Evolutionary conservation across 208 protist species (phyloP).

Genomic region (Blechomonas ayalai): DNA sequence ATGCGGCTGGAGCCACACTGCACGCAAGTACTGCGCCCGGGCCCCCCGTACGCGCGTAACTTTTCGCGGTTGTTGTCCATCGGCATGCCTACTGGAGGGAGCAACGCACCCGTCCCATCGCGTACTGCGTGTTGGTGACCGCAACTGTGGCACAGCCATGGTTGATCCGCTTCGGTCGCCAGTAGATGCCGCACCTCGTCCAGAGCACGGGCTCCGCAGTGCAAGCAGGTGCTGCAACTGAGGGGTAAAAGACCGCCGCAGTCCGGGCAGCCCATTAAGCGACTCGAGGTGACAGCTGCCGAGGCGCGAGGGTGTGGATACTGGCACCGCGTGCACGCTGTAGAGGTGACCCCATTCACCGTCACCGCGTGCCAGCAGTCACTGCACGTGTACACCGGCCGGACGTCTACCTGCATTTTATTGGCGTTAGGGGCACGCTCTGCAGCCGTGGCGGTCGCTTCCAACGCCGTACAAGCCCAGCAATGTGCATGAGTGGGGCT

Average conservation of each 20-base stretch:
- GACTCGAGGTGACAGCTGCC: constrained; percentile 13
- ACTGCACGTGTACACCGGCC: constrained; percentile 1
- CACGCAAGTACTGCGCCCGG: constrained; percentile 12
- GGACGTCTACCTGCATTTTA: constrained; percentile 7
- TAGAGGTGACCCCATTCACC: background rate
- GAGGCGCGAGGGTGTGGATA: constrained; percentile 36
- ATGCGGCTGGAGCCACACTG: constrained; percentile 24
- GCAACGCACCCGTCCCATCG: background rate
- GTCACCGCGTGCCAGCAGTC: background rate
- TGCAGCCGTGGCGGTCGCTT: constrained; percentile 4
- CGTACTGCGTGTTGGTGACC: constrained; percentile 15
- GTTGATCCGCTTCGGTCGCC: constrained; percentile 20
- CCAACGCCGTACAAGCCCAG: constrained; percentile 26
- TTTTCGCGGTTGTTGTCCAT: background rate
- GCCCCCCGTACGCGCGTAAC: background rate
- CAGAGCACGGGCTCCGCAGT: constrained; percentile 22
- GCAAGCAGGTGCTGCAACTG: constrained; percentile 19
- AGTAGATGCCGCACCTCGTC: constrained; percentile 18
- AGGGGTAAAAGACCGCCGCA: constrained; percentile 20
- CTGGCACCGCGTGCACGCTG: too few relatives aligned
- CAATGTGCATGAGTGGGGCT: constrained; percentile 35
- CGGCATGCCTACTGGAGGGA: background rate
- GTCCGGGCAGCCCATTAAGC: constrained; percentile 28
- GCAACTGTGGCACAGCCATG: constrained; percentile 33
- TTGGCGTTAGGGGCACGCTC: too few relatives aligned